Base-by-base conservation (phyloP, 169 alveolate genomes). In the Plasmodium inui region DNA sequence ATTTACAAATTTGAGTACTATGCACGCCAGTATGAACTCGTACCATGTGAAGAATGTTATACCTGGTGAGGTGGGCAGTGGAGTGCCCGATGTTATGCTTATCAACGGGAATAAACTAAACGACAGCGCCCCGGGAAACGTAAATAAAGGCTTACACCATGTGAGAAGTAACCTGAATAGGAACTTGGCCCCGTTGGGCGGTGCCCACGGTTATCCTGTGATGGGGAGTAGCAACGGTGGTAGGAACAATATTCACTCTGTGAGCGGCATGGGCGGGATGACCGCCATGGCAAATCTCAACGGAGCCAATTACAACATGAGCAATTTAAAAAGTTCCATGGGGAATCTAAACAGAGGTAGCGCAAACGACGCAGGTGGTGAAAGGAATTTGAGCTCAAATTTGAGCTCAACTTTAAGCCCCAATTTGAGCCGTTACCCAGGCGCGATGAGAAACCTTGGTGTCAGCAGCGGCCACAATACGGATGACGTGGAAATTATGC, bases 301-400 rank as follows among this genome's bases (percentile, higher is more conserved):
- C 32, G 50, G 46, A 9, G 17, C 14, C 26, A 39, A 83, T 39
- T 83, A 83, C 53, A 83, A 30, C 46, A 28, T 41, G 82, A 41
- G 50, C 30, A 83, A 83, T 61, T 67, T 83, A 50, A 67, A 83
- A 28, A 44, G 37, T 3, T 37, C 30, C 8, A 67, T 83, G n/a
- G 50, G 70, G 28, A 7, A 37, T 22, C 9, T 83, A 8, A 61
- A 19, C 32, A n/a, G 32, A 61, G 32, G 8, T 61, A 61, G 74
- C 74, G 32, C 74, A 61, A 22, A 1, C 2, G 22, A 14, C 32
- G 34, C n/a, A n/a, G n/a, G n/a, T n/a, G n/a, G n/a, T n/a, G n/a
- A n/a, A n/a, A n/a, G n/a, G n/a, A n/a, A n/a, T 55, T 3, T 55
- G 26, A 55, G 71, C 26, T 55, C 72, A 57, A 57, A 10, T 50